Conservation (phyloP, 192 early-diverging fungal genomes). For the Gamsiella multidivaricata region DNA sequence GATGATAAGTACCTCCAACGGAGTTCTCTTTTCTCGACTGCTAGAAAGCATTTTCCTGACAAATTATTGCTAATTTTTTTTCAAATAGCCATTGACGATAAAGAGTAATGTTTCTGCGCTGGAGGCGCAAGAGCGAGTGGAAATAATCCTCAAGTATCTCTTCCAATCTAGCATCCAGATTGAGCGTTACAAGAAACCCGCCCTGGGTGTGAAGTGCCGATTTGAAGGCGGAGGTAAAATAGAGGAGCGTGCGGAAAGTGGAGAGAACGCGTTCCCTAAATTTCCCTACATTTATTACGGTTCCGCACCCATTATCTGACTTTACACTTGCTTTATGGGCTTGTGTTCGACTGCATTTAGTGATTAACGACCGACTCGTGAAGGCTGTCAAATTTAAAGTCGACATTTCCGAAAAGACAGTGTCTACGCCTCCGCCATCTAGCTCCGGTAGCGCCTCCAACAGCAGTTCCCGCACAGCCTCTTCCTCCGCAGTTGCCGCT, state of each 20-base stretch:
- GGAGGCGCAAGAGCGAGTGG: conserved; percentile 37
- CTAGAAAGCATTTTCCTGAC: not conserved
- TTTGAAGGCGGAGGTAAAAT: conserved; percentile 38
- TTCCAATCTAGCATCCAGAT: conserved; percentile 27
- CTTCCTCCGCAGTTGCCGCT: conserved; percentile 35
- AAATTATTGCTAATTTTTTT: not conserved
- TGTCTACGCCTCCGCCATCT: not conserved
- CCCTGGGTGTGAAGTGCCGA: conserved; percentile 37
- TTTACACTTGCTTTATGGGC: too few relatives aligned
- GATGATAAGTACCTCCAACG: too few relatives aligned
- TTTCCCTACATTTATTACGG: not conserved
- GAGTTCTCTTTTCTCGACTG: not conserved
- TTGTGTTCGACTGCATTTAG: not conserved
- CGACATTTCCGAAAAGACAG: conserved; percentile 35
- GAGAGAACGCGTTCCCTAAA: not conserved
- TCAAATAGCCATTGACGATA: conserved; percentile 25
- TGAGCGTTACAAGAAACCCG: conserved; percentile 10
- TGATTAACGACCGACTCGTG: conserved; percentile 25
- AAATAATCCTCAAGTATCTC: conserved; percentile 24
- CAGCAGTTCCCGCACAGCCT: conserved; percentile 9
- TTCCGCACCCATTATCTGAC: not conserved
- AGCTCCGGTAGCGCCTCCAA: not conserved
- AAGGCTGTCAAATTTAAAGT: conserved; percentile 51
- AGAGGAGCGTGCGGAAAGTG: not conserved
- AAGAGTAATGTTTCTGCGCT: conserved; percentile 27